Evolutionary conservation across 306 rosid genomes (phyloP), one percentile per base, ranked within the genome.

Genomic region (Geum urbanum): DNA sequence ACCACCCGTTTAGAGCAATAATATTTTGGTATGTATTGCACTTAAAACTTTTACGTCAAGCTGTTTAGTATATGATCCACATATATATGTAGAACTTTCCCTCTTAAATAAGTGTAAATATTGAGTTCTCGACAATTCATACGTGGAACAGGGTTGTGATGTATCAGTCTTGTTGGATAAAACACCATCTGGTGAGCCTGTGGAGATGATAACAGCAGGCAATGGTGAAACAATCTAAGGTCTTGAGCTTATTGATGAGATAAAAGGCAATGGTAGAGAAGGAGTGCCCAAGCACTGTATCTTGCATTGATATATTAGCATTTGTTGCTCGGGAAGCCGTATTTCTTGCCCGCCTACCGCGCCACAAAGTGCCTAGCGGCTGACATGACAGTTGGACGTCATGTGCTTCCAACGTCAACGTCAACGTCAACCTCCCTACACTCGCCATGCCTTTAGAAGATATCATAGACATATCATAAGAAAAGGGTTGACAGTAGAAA

Each of bases 121-220:
- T 24, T 24, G 27, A 24, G 27, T 24, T 24, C 27, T 53, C 7
- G 20, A 54, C 37, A 1, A 8, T 54, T 20, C 11, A 54, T 53
- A 27, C 9, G 58, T 19, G 60, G 12, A 54, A 52, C 78, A 89
- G 97, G 96, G 95, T 4, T 92, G 97, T 37, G 97, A 89, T 78
- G 90, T 86, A 9, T 92, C 97, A 0, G 6, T 89, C 61, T 72
- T 92, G 81, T 70, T 92, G 72, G 97, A 89, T 66, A 43, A 50
- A 12, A 37, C 82, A 2, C 78, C 67, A 10, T 8, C 61, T 0
- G 76, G 79, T 0, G 86, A 83, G 5, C 59, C 35, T 0, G 87
- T 86, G 14, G 96, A 92, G 78, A 92, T 86, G 72, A 9, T 6
- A 32, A 70, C 97, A 18, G 12, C 50, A 18, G 75, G 67, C 22